Conservation (phyloP, 805 yeast species). For the Starmerella floris region DNA sequence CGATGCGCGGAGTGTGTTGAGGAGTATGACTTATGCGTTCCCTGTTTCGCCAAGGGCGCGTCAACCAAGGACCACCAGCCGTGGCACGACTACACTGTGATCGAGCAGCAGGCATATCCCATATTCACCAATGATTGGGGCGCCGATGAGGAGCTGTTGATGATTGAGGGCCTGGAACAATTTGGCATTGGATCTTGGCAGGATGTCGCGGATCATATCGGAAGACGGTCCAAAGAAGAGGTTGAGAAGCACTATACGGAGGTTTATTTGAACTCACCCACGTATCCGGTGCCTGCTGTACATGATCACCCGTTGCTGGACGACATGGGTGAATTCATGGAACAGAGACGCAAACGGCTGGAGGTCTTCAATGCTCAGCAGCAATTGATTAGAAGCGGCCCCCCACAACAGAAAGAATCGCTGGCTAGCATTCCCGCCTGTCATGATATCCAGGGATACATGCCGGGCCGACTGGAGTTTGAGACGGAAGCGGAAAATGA, state of each 20-base stretch:
- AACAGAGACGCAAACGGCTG: slow-evolving; percentile 52
- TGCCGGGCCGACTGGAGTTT: slow-evolving; percentile 97
- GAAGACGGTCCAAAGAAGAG: slow-evolving; percentile 82
- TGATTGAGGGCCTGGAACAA: slow-evolving; percentile 84
- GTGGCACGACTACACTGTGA: slow-evolving; percentile 79
- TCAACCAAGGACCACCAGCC: slow-evolving; percentile 80
- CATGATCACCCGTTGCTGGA: slow-evolving; percentile 51
- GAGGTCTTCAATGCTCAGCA: slow-evolving; percentile 49
- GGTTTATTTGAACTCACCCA: slow-evolving; percentile 51
- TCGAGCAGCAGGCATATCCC: slow-evolving; percentile 92
- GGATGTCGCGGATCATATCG: slow-evolving; percentile 92
- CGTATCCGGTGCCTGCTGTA: slow-evolving; percentile 84
- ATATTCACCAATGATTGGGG: slow-evolving; percentile 90
- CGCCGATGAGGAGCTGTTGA: slow-evolving; percentile 85
- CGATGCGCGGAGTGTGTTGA: slow-evolving; percentile 74
- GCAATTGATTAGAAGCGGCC: slow-evolving; percentile 37
- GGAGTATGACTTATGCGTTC: slow-evolving; percentile 95
- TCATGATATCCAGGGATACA: slow-evolving; percentile 92
- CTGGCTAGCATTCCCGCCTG: slow-evolving; percentile 89
- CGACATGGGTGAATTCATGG: slow-evolving; percentile 55
- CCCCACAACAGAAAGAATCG: slow-evolving; percentile 59
- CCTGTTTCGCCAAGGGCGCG: slow-evolving; percentile 81
- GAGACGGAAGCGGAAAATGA: slow-evolving; percentile 95
- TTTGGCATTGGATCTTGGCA: slow-evolving; percentile 95
- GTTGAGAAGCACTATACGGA: slow-evolving; percentile 70